Percentiles rank a stretch among this genome's conserved stretches.
These are phyloP conservation scores for Globisporangium alternatum DNA, from an alignment of 352 stramenopile genomes.

Conservation along the genomic window DNA sequence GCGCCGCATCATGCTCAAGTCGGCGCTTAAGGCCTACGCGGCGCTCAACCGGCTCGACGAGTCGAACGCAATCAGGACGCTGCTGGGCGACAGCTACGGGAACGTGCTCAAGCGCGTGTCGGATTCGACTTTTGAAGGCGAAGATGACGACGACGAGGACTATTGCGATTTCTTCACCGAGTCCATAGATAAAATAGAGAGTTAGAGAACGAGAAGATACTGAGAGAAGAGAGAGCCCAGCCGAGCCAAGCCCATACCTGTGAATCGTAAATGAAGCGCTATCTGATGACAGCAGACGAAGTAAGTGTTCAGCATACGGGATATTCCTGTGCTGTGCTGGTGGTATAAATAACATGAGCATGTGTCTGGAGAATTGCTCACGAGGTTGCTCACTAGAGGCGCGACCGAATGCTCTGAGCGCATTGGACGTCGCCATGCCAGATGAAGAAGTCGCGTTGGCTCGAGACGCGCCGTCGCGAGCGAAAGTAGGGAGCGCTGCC, in stretches of 20 bases:
- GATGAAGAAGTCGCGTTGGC: conserved; percentile 6
- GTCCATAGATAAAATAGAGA: conserved; percentile 29
- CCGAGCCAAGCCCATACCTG: conserved; percentile 7
- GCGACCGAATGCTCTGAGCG: conserved; percentile 6
- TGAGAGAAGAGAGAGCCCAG: conserved; percentile 10
- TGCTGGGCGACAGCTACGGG: conserved; percentile 39
- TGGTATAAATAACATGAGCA: conserved; percentile 13
- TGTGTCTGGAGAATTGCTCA: conserved; percentile 1
- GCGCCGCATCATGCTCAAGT: conserved; percentile 62
- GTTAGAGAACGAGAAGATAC: conserved; percentile 4
- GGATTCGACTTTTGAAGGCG: conserved; percentile 6
- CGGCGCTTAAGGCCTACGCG: conserved; percentile 48
- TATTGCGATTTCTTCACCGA: conserved; percentile 22
- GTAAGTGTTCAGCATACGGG: not conserved
- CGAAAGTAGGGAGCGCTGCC: not conserved
- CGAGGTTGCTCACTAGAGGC: not conserved
- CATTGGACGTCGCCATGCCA: conserved; percentile 10
- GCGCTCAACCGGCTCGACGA: conserved; percentile 53
- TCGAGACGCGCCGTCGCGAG: not conserved
- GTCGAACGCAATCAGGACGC: conserved; percentile 50
- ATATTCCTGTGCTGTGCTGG: not conserved
- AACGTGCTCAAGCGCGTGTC: conserved; percentile 22
- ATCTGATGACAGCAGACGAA: not conserved
- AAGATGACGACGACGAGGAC: conserved; percentile 21
- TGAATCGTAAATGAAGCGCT: conserved; percentile 10